Percentiles rank a stretch among this genome's conserved stretches.
Conservation (phyloP, 2,329 filamentous ascomycete genomes). For the Fragosphaeria purpurea region DNA sequence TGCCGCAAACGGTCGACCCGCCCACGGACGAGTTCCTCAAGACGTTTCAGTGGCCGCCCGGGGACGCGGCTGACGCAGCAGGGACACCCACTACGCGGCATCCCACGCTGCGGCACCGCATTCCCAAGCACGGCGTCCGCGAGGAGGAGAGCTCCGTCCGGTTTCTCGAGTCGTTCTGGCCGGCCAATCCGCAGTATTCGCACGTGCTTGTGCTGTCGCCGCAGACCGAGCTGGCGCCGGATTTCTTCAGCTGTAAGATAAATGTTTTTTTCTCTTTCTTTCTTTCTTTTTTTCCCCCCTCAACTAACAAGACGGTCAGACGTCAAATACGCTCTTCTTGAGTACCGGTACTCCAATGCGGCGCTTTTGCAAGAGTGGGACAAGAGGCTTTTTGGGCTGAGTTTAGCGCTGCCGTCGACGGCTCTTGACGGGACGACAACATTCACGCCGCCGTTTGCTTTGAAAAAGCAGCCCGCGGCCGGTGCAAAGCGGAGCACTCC, state of each 20-base stretch:
- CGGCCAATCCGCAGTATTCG: constrained; percentile 48
- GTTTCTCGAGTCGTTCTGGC: constrained; percentile 84
- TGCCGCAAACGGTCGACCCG: constrained; percentile 61
- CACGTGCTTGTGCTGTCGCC: constrained; percentile 82
- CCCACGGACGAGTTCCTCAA: constrained; percentile 53
- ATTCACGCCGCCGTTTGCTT: constrained; percentile 35
- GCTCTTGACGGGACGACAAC: constrained; percentile 48
- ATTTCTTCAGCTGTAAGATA: constrained; percentile 65
- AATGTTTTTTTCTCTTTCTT: neutral
- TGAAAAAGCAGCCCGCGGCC: neutral
- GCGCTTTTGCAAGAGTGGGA: constrained; percentile 35
- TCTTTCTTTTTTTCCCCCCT: neutral
- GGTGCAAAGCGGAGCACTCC: neutral
- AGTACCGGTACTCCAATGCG: constrained; percentile 60
- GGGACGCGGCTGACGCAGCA: constrained; percentile 25
- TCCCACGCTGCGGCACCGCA: constrained; percentile 65
- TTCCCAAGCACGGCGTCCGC: constrained; percentile 48
- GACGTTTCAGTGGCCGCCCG: constrained; percentile 57
- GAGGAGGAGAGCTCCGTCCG: constrained; percentile 63
- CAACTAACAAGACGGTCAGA: constrained; percentile 30
- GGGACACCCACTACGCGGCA: constrained; percentile 28
- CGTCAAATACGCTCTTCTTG: constrained; percentile 65
- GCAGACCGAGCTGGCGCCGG: constrained; percentile 66
- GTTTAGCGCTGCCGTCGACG: constrained; percentile 61
- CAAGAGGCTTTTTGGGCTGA: constrained; percentile 62